Evolutionary conservation across 2,329 filamentous ascomycete species (phyloP), one percentile per base, ranked within the genome.

Genomic region (Aspergillus viridinutans): DNA sequence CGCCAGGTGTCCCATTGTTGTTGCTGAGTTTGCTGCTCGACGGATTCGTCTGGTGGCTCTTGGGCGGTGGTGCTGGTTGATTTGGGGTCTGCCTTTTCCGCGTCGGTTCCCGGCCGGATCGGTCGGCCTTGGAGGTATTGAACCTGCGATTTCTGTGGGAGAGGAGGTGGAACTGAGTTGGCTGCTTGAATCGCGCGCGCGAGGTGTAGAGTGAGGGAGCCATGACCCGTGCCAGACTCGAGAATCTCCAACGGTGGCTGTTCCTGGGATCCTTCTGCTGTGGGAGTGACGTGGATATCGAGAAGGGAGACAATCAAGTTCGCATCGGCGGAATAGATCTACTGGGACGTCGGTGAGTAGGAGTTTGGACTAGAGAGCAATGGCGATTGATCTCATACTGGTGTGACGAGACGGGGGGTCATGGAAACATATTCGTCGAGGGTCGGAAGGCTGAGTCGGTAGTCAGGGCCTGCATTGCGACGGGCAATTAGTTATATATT

Each of bases 151-250:
- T 55, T 61, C 4, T 40, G 59, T 29, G 78, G 78, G 17, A 80
- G 69, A 14, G 71, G 66, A 0, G 81, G 80, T 5, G 81, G 74
- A 3, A 78, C 73, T 2, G 83, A 75, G 66, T 92, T 92, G 20
- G 85, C 88, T 48, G 84, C 89, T 68, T 92, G 88, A 49, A 94
- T 84, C 2, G 89, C 89, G 53, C 89, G 83, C 29, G 89, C 86
- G 23, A 94, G 79, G 67, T 92, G 84, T 4, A 94, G 74, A 0
- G 90, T 93, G 57, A 94, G 74, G 35, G 87, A 86, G 57, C 90
- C 90, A 78, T 92, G 89, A n/a, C 90, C 90, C 3, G 90, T 94
- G 17, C 90, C 90, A 49, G 90, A 90, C 73, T 94, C 90, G 53
- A 94, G 85, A 48, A 94, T 89, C 68, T 93, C 88, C 12, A 92